Percentiles rank a stretch among this genome's conserved stretches.
Evolutionary conservation across 768 basidiomycete species (phyloP).

Genomic region (Pleurotus platypus): DNA sequence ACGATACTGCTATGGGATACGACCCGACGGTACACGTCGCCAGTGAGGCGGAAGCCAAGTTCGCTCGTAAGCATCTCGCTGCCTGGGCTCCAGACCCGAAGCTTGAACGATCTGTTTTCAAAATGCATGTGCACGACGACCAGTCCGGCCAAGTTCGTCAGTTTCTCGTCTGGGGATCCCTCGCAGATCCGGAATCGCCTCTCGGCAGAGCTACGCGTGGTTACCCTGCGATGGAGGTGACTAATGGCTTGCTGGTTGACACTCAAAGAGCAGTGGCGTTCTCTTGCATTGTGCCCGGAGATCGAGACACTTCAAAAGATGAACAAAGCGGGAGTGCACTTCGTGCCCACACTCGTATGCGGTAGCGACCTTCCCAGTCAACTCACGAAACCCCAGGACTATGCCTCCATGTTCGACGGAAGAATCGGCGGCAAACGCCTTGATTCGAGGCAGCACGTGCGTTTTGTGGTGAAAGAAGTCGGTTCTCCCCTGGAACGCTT

Average conservation of each 20-base stretch:
- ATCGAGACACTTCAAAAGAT: background rate
- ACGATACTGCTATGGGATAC: background rate
- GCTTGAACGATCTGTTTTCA: background rate
- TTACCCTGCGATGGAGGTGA: slow-evolving; percentile 13
- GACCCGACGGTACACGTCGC: background rate
- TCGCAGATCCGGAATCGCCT: slow-evolving; percentile 10
- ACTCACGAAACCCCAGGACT: background rate
- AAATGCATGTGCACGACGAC: background rate
- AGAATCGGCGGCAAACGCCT: background rate
- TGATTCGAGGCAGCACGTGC: background rate
- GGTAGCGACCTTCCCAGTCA: slow-evolving; percentile 9
- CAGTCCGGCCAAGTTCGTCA: background rate
- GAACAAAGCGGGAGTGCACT: background rate
- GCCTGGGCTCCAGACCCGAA: background rate
- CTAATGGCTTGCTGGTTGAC: background rate
- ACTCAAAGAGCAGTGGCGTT: slow-evolving; percentile 18
- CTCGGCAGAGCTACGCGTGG: slow-evolving; percentile 16
- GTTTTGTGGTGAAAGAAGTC: background rate
- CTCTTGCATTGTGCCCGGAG: background rate
- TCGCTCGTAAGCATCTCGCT: background rate
- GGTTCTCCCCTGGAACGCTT: background rate
- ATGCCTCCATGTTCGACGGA: no score
- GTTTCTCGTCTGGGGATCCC: background rate
- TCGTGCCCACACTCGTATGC: slow-evolving; percentile 2
- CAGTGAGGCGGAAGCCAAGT: background rate